Conservation (phyloP, 202 grass and related monocot genomes). For the Carex sylvatica region DNA sequence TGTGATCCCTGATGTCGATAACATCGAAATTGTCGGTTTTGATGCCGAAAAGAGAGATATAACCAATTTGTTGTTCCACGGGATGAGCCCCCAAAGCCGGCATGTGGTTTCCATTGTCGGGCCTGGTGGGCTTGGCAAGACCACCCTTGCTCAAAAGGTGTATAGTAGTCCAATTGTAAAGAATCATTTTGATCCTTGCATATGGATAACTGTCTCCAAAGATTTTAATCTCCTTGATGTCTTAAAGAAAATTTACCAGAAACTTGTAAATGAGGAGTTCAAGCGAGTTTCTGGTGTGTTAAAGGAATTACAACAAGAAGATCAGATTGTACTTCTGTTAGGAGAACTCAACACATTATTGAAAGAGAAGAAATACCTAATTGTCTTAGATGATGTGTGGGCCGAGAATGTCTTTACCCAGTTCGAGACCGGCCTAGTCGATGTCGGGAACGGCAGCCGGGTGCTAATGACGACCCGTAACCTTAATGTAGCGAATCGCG, state of each 20-base stretch:
- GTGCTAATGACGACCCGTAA: constrained; percentile 40
- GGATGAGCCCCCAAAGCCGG: not conserved
- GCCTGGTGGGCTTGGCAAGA: not conserved
- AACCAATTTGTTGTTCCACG: not conserved
- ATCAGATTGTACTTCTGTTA: not conserved
- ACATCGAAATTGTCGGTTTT: not conserved
- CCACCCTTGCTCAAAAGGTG: not conserved
- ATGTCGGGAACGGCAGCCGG: constrained; percentile 39
- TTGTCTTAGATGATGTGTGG: constrained; percentile 27
- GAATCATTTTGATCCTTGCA: not conserved
- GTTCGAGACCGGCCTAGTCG: constrained; percentile 28
- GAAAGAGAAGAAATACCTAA: constrained; percentile 28
- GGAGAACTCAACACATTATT: constrained; percentile 28
- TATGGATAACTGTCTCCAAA: not conserved
- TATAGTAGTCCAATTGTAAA: not conserved
- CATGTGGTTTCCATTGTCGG: not conserved
- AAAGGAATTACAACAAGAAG: no score
- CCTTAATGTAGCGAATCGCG: not conserved
- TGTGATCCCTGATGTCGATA: not conserved
- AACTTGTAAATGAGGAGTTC: constrained; percentile 20
- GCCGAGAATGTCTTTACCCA: constrained; percentile 33
- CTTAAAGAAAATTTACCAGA: constrained; percentile 24
- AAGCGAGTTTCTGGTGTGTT: no score
- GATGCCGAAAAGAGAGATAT: not conserved
- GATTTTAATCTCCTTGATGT: not conserved